Evolutionary conservation across 805 yeast genomes (phyloP), one percentile per base, ranked within the genome.

Genomic region (Ogataea henricii): DNA sequence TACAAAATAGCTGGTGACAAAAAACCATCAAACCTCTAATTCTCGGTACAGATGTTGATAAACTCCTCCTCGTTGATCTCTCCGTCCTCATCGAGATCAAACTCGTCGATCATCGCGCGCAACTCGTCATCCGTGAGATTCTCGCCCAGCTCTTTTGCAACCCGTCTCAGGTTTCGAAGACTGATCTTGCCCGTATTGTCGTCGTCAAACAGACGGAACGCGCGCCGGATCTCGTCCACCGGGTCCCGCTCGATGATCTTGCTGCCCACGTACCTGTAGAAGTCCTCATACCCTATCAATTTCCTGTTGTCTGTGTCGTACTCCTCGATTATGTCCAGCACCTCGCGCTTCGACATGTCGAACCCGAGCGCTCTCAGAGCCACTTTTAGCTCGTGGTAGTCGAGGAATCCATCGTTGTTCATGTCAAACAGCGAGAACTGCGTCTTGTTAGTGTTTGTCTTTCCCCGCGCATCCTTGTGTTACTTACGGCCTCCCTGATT

Each of bases 41-140:
- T 78, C 58, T 89, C 96, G 16, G 89, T 82, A 65, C 96, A 89
- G 35, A 90, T 89, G 49, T 87, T 87, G 51, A 89, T 87, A 62
- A 91, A 90, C 69, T 91, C 97, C 53, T 88, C 89, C 62, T 88
- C 95, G 61, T 85, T 85, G 56, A 90, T 91, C 55, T 88, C 96
- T 43, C 98, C 98, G 66, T 94, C 98, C 47, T 89, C 96, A 64
- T 94, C 97, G 43, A 91, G 70, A 69, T 94, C 99, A 63, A 94
- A 94, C 66, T 92, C 98, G 52, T 91, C 96, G 55, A 94, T 94
- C 99, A 94, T 94, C 4, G 97, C 97, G 56, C 87, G 78, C 43
- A 94, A 73, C 62, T 94, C 99, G 49, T 89, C 96, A 57, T 94
- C 99, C 5, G 89, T 83, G 48, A 94, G 71, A 57, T 85, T 87